Evolutionary conservation across 2,329 filamentous ascomycete genomes (phyloP).

Genomic region (Apiospora marii): DNA sequence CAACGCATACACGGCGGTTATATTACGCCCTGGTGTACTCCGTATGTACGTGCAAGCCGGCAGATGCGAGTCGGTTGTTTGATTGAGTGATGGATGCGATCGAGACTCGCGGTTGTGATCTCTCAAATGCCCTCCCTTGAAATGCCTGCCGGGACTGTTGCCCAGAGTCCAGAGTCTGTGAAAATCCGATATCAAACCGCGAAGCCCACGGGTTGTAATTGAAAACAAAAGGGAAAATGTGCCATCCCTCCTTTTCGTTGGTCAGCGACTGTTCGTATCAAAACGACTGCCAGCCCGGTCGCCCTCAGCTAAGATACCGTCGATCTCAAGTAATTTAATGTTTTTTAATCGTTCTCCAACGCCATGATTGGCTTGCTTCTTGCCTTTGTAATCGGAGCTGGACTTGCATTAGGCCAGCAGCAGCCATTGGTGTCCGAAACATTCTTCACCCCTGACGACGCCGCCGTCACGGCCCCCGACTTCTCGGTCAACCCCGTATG

Average conservation of each 20-base stretch:
- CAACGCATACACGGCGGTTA: background rate
- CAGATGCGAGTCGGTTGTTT: background rate
- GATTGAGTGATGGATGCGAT: background rate
- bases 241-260: background rate
- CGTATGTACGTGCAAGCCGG: background rate
- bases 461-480: background rate
- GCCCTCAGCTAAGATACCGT: background rate
- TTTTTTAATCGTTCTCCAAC: background rate
- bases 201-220: background rate
- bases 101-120: background rate
- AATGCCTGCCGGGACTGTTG: background rate
- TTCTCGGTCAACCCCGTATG: slow-evolving; percentile 1
- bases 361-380: slow-evolving; percentile 7
- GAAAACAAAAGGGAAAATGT: background rate
- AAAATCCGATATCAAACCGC: background rate
- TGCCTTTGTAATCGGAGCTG: background rate
- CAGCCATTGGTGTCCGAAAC: background rate
- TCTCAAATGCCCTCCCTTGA: background rate
- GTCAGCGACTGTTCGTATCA: background rate
- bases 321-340: background rate
- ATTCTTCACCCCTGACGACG: background rate
- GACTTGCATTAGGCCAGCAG: background rate
- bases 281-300: background rate
- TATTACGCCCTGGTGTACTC: background rate
- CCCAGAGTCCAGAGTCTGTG: too few species aligned